Conservation (phyloP, 208 protist genomes). For the Acanthamoeba divionensis region DNA sequence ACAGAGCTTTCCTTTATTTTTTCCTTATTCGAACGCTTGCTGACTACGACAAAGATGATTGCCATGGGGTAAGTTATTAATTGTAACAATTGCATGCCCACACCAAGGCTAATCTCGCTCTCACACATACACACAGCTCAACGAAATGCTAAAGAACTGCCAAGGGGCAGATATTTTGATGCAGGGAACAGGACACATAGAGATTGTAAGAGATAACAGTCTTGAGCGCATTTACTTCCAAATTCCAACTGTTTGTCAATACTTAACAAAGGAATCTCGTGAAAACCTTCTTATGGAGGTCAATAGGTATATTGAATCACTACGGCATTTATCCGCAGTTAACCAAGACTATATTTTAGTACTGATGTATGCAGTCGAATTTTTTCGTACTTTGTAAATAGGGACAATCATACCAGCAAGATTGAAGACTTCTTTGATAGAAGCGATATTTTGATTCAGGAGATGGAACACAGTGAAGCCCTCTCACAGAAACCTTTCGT, state of each 20-base stretch:
- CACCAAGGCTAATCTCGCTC: no score
- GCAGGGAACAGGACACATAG: neutral
- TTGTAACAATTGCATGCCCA: no score
- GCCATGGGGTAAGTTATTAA: no score
- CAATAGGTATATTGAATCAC: no score
- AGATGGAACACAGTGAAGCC: neutral
- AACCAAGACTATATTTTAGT: neutral
- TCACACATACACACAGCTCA: no score
- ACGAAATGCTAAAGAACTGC: no score
- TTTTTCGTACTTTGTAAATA: neutral
- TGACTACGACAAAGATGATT: neutral
- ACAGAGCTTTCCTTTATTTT: neutral
- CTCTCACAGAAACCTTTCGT: neutral
- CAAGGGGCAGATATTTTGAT: neutral
- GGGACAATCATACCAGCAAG: neutral
- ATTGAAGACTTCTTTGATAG: constrained; percentile 28
- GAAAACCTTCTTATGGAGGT: neutral
- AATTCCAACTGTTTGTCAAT: constrained; percentile 21
- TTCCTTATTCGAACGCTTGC: neutral
- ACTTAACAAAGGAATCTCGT: neutral
- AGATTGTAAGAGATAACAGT: neutral
- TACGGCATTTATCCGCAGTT: no score
- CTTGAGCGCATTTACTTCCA: constrained; percentile 58
- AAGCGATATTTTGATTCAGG: neutral
- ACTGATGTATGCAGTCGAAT: neutral